Conservation (phyloP, 1,284 basidiomycete genomes). For the Leccinum fallax region DNA sequence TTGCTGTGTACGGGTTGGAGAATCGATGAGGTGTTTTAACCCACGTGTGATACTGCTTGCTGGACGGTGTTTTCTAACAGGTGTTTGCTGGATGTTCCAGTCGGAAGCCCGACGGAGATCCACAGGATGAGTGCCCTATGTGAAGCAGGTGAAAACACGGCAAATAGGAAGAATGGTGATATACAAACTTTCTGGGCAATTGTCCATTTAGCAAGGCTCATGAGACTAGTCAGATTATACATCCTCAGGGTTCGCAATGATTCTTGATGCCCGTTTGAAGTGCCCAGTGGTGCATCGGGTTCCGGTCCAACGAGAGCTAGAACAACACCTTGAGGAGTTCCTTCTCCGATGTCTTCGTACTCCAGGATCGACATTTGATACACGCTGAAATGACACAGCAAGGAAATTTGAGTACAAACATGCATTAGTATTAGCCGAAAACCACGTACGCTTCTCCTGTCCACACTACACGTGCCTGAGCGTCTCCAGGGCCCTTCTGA, state of each 20-base stretch:
- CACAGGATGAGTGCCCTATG: slow-evolving; percentile 60
- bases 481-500: slow-evolving; percentile 67
- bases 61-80: slow-evolving; percentile 55
- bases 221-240: slow-evolving; percentile 77
- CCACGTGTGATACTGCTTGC: slow-evolving; percentile 62
- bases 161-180: background rate
- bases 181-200: slow-evolving; percentile 60
- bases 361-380: slow-evolving; percentile 77
- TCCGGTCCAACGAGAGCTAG: slow-evolving; percentile 70
- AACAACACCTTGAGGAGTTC: slow-evolving; percentile 70
- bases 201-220: slow-evolving; percentile 73
- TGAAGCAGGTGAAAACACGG: slow-evolving; percentile 13
- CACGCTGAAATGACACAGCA: slow-evolving; percentile 47
- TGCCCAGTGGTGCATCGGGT: slow-evolving; percentile 41
- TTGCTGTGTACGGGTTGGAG: slow-evolving; percentile 36
- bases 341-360: slow-evolving; percentile 58
- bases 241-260: slow-evolving; percentile 62
- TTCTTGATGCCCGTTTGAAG: slow-evolving; percentile 53
- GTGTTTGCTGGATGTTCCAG: slow-evolving; percentile 52
- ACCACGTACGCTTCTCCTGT: slow-evolving; percentile 67
- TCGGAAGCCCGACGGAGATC: slow-evolving; percentile 55
- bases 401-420: slow-evolving; percentile 2
- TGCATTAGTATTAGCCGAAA: background rate
- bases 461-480: slow-evolving; percentile 68
- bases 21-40: slow-evolving; percentile 56